A percentile compares a stretch with the other conserved stretches of the same genome.
These are phyloP conservation scores for Colletotrichum sp. DNA, from an alignment of 2,329 filamentous ascomycete species.

Conservation along the genomic window DNA sequence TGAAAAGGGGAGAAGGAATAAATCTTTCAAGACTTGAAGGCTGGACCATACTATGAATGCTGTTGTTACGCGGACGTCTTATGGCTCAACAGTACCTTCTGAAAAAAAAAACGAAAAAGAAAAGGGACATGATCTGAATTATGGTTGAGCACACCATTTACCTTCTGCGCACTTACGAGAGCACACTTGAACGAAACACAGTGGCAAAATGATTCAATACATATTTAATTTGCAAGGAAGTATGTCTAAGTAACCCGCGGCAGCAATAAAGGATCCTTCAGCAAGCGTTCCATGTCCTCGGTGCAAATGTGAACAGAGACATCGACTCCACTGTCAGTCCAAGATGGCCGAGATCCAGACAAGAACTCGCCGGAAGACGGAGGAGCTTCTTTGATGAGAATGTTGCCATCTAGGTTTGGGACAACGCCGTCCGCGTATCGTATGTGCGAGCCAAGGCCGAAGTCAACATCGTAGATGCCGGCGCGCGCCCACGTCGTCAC, in stretches of 20 bases:
- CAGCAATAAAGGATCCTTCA: not conserved
- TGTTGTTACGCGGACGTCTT: too few species aligned
- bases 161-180: not conserved
- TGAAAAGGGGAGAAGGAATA: too few species aligned
- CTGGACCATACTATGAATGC: too few species aligned
- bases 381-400: not conserved
- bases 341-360: not conserved
- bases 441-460: constrained; percentile 29
- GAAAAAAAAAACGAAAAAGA: too few species aligned
- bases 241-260: not conserved
- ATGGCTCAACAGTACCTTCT: too few species aligned
- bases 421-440: constrained; percentile 45
- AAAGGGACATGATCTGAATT: too few species aligned
- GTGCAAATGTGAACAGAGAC: not conserved
- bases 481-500: constrained; percentile 48
- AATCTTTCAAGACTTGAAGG: too few species aligned
- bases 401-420: constrained; percentile 41
- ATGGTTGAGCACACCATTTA: too few species aligned
- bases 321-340: not conserved
- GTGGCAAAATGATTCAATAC: too few species aligned
- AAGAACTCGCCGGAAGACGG: not conserved
- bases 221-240: too few species aligned
- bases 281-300: not conserved
- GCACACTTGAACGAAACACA: not conserved
- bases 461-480: constrained; percentile 44